Percentiles rank a stretch among this genome's conserved stretches.
phyloP scores from a whole-genome alignment of 768 basidiomycete species.

The Agaricus bisporus region DNA sequence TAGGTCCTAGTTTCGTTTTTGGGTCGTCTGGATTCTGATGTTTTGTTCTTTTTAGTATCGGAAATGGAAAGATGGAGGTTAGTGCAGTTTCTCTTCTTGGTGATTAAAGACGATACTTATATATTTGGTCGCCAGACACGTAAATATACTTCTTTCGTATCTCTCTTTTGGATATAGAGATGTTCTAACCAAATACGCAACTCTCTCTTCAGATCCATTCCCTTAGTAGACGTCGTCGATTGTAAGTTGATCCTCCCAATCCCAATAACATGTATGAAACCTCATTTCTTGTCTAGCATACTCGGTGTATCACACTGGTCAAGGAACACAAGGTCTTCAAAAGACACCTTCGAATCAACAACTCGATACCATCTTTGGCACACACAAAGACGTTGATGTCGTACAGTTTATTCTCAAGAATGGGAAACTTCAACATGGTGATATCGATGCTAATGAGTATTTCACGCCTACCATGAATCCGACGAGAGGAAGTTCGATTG shows the following conservation, averaged over 20 bases:
- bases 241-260: conserved; percentile 40
- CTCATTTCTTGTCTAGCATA: conserved; percentile 46
- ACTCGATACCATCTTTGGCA: conserved; percentile 67
- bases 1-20: conserved; percentile 22
- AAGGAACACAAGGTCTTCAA: conserved; percentile 75
- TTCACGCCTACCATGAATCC: conserved; percentile 14
- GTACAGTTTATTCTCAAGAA: conserved; percentile 52
- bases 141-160: conserved; percentile 30
- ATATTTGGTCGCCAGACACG: conserved; percentile 47
- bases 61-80: conserved; percentile 80
- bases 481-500: conserved; percentile 24
- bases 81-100: conserved; percentile 15
- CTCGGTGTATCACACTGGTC: conserved; percentile 59
- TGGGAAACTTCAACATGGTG: conserved; percentile 52
- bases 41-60: conserved; percentile 42
- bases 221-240: conserved; percentile 74
- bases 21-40: conserved; percentile 5
- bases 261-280: neutral
- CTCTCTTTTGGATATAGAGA: neutral
- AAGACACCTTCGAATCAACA: conserved; percentile 77
- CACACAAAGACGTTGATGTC: conserved; percentile 60
- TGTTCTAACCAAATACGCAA: conserved; percentile 9
- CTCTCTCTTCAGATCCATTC: conserved; percentile 38
- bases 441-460: conserved; percentile 15
- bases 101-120: neutral